A percentile compares a stretch with the other conserved stretches of the same genome.
phyloP scores from a whole-genome alignment of 202 grass and related monocot species.

The Tripidium arundinaceum region DNA sequence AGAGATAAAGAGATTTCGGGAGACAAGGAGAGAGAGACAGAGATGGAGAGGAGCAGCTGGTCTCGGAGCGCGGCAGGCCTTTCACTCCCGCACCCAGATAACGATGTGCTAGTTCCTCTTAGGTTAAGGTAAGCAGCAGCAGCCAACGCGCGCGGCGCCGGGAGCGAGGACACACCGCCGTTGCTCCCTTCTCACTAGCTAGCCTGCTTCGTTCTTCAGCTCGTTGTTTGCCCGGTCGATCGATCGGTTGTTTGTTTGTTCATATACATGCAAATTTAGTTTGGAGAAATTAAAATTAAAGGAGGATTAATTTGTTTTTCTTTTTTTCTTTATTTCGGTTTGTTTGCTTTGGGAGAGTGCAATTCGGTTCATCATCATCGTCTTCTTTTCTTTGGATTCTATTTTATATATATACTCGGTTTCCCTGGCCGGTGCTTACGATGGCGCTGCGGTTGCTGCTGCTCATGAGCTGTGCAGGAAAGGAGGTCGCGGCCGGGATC shows the following conservation, averaged over 20 bases:
- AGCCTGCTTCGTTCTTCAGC: neutral
- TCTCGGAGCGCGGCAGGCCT: conserved; percentile 32
- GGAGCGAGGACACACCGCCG: neutral
- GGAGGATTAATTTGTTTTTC: neutral
- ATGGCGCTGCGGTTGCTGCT: neutral
- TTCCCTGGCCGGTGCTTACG: neutral
- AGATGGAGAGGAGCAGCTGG: conserved; percentile 37
- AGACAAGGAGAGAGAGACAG: conserved; percentile 57
- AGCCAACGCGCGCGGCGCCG: neutral
- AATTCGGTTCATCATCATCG: neutral
- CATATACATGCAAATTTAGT: neutral
- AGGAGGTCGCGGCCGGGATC: conserved; percentile 5
- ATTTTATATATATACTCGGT: neutral
- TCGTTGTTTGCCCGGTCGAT: neutral
- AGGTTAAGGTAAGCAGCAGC: conserved; percentile 44
- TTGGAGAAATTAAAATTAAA: neutral
- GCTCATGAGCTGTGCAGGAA: neutral
- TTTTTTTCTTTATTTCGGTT: neutral
- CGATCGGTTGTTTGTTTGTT: neutral
- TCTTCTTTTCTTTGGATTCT: neutral
- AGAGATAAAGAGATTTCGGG: conserved; percentile 48
- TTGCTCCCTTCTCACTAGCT: too few species aligned
- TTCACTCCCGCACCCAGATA: conserved; percentile 56
- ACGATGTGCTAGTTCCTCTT: conserved; percentile 70
- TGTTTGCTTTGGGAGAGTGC: neutral